These are phyloP conservation scores for Tricholoma flavovirens DNA, from an alignment of 768 basidiomycete species.

Conservation along the genomic window DNA sequence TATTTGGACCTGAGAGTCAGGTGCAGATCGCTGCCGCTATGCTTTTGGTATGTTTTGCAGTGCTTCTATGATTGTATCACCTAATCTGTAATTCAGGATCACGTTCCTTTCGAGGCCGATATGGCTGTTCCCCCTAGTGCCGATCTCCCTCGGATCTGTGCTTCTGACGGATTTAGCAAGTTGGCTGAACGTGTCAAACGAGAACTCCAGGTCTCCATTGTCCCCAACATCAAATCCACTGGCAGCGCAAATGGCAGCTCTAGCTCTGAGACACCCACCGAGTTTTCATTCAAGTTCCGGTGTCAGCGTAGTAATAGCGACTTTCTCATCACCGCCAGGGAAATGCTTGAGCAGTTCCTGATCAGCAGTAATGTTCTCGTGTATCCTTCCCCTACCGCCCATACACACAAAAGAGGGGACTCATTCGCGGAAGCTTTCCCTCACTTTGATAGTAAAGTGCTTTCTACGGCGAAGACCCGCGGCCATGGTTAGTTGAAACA, in stretches of 20 bases:
- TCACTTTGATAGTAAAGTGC: slow-evolving; percentile 92
- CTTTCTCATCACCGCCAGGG: slow-evolving; percentile 82
- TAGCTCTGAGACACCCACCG: slow-evolving; percentile 52
- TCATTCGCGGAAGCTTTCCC: slow-evolving; percentile 95
- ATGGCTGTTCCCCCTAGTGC: slow-evolving; percentile 82
- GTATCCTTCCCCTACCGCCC: slow-evolving; percentile 74
- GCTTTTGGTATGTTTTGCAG: slow-evolving; percentile 63
- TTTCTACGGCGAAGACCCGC: slow-evolving; percentile 70
- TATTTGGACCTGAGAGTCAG: slow-evolving; percentile 95
- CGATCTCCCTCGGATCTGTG: slow-evolving; percentile 71
- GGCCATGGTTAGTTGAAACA: slow-evolving; percentile 43
- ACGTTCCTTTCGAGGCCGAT: slow-evolving; percentile 94
- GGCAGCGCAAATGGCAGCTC: slow-evolving; percentile 39
- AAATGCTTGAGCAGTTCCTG: slow-evolving; percentile 90
- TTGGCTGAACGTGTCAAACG: slow-evolving; percentile 89
- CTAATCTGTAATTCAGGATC: slow-evolving; percentile 52
- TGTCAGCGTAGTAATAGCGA: slow-evolving; percentile 95
- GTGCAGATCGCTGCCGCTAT: slow-evolving; percentile 95
- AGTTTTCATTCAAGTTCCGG: slow-evolving; percentile 91
- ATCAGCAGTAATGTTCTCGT: slow-evolving; percentile 77
- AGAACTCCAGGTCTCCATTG: slow-evolving; percentile 88
- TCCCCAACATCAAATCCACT: slow-evolving; percentile 66
- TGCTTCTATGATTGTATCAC: background rate
- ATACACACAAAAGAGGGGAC: slow-evolving; percentile 80
- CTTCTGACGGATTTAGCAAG: slow-evolving; percentile 77